Evolutionary conservation across 176 grass and related monocot species (phyloP).

Genomic region (Rhynchospora pubera): DNA sequence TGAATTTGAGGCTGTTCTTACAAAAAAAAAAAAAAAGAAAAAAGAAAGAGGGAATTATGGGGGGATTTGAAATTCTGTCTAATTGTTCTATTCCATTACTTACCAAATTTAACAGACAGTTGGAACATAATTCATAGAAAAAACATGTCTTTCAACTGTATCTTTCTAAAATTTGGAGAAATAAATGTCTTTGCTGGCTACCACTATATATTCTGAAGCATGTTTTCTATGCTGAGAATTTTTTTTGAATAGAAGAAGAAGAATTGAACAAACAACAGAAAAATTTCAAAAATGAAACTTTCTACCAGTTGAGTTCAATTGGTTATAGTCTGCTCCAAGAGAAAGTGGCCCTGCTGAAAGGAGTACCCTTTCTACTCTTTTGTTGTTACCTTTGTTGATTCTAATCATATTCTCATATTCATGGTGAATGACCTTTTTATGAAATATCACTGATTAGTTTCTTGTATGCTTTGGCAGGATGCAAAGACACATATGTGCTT

Average conservation of each 20-base stretch:
- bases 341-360: neutral
- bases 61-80: neutral
- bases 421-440: neutral
- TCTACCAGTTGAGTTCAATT: neutral
- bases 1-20: neutral
- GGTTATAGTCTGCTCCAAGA: neutral
- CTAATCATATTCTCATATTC: neutral
- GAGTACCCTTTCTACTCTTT: neutral
- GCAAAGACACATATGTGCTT: conserved; percentile 4
- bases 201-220: neutral
- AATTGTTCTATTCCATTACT: neutral
- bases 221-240: neutral
- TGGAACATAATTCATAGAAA: neutral
- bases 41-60: neutral
- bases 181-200: neutral
- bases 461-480: conserved; percentile 10
- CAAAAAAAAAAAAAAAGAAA: neutral
- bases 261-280: neutral
- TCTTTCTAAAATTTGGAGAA: neutral
- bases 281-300: neutral
- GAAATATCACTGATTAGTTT: neutral
- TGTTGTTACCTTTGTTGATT: neutral
- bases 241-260: neutral
- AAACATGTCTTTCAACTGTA: neutral
- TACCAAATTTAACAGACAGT: neutral